These are phyloP conservation scores for Colletotrichum acutatum DNA, from an alignment of 2,329 filamentous ascomycete species.

Conservation along the genomic window DNA sequence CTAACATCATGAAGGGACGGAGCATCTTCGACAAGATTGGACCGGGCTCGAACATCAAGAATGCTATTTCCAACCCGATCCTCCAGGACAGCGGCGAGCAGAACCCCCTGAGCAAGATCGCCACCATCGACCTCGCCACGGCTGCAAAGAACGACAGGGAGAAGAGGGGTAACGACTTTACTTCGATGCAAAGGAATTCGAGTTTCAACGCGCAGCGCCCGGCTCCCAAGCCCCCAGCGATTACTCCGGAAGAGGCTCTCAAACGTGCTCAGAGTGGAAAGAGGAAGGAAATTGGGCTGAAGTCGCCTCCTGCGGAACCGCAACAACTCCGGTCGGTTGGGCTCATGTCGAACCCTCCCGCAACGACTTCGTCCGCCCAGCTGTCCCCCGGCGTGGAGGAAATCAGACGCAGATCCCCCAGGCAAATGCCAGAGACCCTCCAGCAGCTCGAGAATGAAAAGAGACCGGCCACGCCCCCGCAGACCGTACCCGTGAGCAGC, in stretches of 20 bases:
- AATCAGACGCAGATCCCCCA: constrained; percentile 63
- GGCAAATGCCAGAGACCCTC: constrained; percentile 44
- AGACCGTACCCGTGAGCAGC: not conserved
- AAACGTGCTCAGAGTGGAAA: constrained; percentile 49
- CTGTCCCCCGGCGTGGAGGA: constrained; percentile 62
- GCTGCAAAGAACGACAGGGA: constrained; percentile 59
- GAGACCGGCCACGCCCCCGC: constrained; percentile 19
- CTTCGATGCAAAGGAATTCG: constrained; percentile 43
- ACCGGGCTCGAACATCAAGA: constrained; percentile 45
- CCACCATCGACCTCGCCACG: constrained; percentile 61
- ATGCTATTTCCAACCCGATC: constrained; percentile 63
- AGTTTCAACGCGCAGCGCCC: constrained; percentile 48
- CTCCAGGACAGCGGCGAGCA: constrained; percentile 47
- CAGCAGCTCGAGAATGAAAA: not conserved
- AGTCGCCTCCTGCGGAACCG: constrained; percentile 27
- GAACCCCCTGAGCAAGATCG: constrained; percentile 56
- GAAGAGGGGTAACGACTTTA: constrained; percentile 47
- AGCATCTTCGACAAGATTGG: constrained; percentile 41
- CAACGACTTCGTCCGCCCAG: constrained; percentile 58
- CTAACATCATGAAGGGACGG: constrained; percentile 40
- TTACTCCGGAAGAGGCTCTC: constrained; percentile 46
- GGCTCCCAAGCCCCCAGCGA: constrained; percentile 48
- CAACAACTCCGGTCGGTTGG: constrained; percentile 38
- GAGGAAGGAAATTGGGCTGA: constrained; percentile 48
- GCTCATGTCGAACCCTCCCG: constrained; percentile 46